A percentile compares a stretch with the other conserved stretches of the same genome.
Evolutionary conservation across 2,329 filamentous ascomycete genomes (phyloP).

Genomic region (Fusarium setosum): DNA sequence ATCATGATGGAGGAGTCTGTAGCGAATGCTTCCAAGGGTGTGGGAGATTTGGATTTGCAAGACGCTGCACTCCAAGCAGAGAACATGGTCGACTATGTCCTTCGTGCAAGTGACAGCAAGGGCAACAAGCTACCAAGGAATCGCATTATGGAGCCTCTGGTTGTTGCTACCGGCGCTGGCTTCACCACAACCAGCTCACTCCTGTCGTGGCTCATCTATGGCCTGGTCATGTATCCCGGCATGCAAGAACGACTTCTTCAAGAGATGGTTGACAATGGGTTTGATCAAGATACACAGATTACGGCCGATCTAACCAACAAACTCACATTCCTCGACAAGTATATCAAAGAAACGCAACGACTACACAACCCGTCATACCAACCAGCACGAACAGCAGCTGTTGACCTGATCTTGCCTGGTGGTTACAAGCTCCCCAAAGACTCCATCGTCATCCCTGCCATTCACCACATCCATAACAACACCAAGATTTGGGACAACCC

Average conservation of each 20-base stretch:
- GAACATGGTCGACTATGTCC: conserved; percentile 60
- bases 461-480: conserved; percentile 66
- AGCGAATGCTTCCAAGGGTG: conserved; percentile 49
- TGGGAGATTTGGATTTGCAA: conserved; percentile 55
- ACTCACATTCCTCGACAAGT: conserved; percentile 65
- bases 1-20: conserved; percentile 53
- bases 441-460: conserved; percentile 63
- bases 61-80: conserved; percentile 62
- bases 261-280: conserved; percentile 64
- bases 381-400: conserved; percentile 66
- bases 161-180: conserved; percentile 67
- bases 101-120: conserved; percentile 64
- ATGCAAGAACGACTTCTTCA: conserved; percentile 68
- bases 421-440: conserved; percentile 67
- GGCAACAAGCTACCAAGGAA: conserved; percentile 63
- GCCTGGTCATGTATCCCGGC: conserved; percentile 62
- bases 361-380: conserved; percentile 71
- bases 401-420: conserved; percentile 67
- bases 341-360: conserved; percentile 71
- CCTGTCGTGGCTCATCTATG: conserved; percentile 68
- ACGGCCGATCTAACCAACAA: conserved; percentile 59
- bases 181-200: conserved; percentile 71
- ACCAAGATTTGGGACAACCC: conserved; percentile 68
- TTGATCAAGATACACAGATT: conserved; percentile 55
- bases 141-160: conserved; percentile 47